Percentiles rank a stretch among this genome's conserved stretches.
Conservation (phyloP, 2,329 filamentous ascomycete species). For the Colletotrichum cordylinicola region DNA sequence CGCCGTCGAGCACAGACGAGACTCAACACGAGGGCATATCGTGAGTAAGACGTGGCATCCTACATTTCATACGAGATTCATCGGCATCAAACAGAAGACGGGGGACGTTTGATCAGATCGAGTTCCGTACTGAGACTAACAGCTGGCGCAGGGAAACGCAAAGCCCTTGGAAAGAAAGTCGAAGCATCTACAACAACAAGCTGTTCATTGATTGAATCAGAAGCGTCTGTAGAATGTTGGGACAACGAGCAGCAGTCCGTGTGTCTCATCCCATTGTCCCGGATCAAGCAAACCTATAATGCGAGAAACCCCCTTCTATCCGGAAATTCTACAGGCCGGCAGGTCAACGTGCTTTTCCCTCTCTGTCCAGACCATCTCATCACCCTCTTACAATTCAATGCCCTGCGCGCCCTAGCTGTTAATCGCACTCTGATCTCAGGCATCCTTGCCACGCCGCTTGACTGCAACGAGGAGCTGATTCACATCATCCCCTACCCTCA, state of each 20-base stretch:
- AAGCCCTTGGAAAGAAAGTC: constrained; percentile 17
- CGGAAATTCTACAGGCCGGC: constrained; percentile 19
- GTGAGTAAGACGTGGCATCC: constrained; percentile 28
- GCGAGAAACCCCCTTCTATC: constrained; percentile 33
- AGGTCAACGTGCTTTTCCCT: constrained; percentile 35
- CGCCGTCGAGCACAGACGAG: constrained; percentile 49
- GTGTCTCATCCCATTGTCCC: constrained; percentile 33
- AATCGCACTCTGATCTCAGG: constrained; percentile 41
- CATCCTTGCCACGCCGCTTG: constrained; percentile 32
- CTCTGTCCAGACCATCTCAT: constrained; percentile 46
- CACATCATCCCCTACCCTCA: constrained; percentile 32
- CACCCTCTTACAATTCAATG: constrained; percentile 46
- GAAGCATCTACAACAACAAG: not conserved
- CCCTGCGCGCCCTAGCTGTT: constrained; percentile 39
- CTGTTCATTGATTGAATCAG: constrained; percentile 28
- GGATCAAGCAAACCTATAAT: constrained; percentile 35
- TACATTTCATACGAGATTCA: not conserved
- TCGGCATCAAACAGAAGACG: not conserved
- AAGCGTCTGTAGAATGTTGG: constrained; percentile 39
- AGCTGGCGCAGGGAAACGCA: not conserved
- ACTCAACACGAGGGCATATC: constrained; percentile 50
- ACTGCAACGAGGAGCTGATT: constrained; percentile 35
- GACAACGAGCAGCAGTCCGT: constrained; percentile 35
- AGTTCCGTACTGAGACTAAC: not conserved
- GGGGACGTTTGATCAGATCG: not conserved